These are phyloP conservation scores for Plicaturopsis crispa DNA, from an alignment of 768 basidiomycete genomes.

Conservation along the genomic window DNA sequence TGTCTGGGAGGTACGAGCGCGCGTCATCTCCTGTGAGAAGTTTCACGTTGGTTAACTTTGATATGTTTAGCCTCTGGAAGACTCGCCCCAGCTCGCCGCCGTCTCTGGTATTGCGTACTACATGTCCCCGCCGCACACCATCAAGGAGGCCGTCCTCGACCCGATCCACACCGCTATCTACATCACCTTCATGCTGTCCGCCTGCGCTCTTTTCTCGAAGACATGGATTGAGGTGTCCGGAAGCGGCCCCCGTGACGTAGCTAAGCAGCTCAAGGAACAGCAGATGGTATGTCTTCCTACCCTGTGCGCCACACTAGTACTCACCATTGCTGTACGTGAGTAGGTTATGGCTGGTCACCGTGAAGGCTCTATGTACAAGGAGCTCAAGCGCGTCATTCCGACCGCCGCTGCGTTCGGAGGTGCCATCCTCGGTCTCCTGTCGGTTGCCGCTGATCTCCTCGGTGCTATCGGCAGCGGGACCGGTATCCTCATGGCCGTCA, in stretches of 20 bases:
- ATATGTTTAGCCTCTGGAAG: constrained; percentile 74
- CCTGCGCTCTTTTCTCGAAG: constrained; percentile 97
- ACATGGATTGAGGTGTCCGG: constrained; percentile 99
- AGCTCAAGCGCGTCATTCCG: constrained; percentile 95
- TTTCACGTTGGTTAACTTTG: constrained; percentile 1
- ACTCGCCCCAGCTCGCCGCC: constrained; percentile 87
- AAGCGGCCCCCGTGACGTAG: constrained; percentile 90
- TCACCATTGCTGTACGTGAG: neutral
- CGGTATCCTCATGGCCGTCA: constrained; percentile 96
- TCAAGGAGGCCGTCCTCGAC: constrained; percentile 81
- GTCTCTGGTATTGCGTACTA: constrained; percentile 93
- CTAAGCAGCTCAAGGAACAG: constrained; percentile 97
- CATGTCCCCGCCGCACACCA: constrained; percentile 95
- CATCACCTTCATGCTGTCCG: constrained; percentile 85
- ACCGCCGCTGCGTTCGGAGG: constrained; percentile 97
- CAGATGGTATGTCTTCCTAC: constrained; percentile 64
- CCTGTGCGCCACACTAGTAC: constrained; percentile 1
- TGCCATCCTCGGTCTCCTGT: constrained; percentile 89
- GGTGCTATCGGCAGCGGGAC: constrained; percentile 95
- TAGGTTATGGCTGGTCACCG: constrained; percentile 85
- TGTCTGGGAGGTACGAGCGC: constrained; percentile 85
- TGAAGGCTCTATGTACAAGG: constrained; percentile 99
- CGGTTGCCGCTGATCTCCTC: constrained; percentile 88
- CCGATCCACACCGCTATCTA: constrained; percentile 92
- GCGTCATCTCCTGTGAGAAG: neutral